Conservation (phyloP, 129 eudicot genomes). For the Flaveria sonorensis region DNA sequence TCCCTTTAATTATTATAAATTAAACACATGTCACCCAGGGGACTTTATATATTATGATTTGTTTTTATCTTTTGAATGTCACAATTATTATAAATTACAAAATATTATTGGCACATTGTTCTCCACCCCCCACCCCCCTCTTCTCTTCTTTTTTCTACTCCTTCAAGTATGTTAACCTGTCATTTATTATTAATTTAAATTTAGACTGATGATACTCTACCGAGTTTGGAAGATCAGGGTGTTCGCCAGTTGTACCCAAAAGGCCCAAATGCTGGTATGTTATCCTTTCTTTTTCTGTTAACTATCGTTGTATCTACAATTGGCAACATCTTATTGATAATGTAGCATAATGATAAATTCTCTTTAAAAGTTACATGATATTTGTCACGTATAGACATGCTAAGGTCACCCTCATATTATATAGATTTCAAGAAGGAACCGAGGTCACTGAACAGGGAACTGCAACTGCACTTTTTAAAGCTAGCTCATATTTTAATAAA, state of each 20-base stretch:
- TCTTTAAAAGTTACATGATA: neutral
- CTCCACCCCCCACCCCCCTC: neutral
- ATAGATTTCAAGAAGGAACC: slow-evolving; percentile 91
- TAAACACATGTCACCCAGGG: too few species aligned
- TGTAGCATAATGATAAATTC: neutral
- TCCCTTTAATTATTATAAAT: neutral
- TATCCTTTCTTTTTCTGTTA: slow-evolving; percentile 2
- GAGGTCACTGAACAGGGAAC: slow-evolving; percentile 84
- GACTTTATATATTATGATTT: neutral
- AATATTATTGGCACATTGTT: neutral
- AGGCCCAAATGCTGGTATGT: slow-evolving; percentile 78
- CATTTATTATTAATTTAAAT: slow-evolving; percentile 9
- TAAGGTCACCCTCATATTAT: slow-evolving; percentile 9
- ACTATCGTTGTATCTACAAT: neutral
- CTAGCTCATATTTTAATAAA: slow-evolving; percentile 85
- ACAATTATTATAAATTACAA: neutral
- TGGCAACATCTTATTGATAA: neutral
- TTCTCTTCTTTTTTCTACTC: neutral
- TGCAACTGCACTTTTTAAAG: slow-evolving; percentile 83
- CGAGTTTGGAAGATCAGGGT: slow-evolving; percentile 89
- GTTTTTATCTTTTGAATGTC: neutral
- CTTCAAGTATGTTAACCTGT: slow-evolving; percentile 4
- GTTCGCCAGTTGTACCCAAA: slow-evolving; percentile 84
- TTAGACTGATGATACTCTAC: slow-evolving; percentile 92
- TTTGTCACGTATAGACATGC: neutral